These are phyloP conservation scores for Auriscalpium orientale DNA, from an alignment of 768 basidiomycete species.

Conservation along the genomic window DNA sequence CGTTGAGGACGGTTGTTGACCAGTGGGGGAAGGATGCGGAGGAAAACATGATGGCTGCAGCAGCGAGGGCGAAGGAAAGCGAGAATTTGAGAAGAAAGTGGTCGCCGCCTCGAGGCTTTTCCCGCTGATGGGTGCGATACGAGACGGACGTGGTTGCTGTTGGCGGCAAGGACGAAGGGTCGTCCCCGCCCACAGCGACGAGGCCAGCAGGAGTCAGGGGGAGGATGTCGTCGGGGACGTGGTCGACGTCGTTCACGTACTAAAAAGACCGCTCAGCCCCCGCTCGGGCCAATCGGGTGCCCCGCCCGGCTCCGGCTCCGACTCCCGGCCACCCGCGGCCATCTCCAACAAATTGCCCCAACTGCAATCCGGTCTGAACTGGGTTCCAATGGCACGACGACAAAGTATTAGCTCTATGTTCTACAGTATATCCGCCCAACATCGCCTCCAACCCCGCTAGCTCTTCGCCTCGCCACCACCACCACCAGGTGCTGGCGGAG, in stretches of 20 bases:
- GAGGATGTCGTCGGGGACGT: too few species aligned
- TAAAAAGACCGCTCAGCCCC: too few species aligned
- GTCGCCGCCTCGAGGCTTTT: neutral
- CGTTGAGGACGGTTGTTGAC: constrained; percentile 37
- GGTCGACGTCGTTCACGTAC: too few species aligned
- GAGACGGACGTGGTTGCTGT: constrained; percentile 4
- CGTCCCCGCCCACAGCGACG: neutral
- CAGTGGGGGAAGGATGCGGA: constrained; percentile 47
- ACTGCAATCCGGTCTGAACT: too few species aligned
- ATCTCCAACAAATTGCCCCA: too few species aligned
- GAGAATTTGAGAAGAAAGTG: constrained; percentile 1
- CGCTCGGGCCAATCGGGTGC: too few species aligned
- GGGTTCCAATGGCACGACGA: too few species aligned
- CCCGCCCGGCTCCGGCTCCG: too few species aligned
- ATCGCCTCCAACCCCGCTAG: neutral
- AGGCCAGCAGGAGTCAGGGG: neutral
- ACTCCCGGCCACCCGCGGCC: too few species aligned
- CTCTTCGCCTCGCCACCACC: neutral
- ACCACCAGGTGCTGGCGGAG: constrained; percentile 1
- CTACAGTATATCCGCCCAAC: neutral
- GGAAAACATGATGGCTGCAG: constrained; percentile 52
- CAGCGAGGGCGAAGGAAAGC: constrained; percentile 18
- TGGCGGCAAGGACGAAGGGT: constrained; percentile 8
- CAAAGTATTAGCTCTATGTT: neutral
- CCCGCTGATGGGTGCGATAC: constrained; percentile 4